phyloP scores from a whole-genome alignment of 768 basidiomycete genomes.

The Wakefieldia striispora region DNA sequence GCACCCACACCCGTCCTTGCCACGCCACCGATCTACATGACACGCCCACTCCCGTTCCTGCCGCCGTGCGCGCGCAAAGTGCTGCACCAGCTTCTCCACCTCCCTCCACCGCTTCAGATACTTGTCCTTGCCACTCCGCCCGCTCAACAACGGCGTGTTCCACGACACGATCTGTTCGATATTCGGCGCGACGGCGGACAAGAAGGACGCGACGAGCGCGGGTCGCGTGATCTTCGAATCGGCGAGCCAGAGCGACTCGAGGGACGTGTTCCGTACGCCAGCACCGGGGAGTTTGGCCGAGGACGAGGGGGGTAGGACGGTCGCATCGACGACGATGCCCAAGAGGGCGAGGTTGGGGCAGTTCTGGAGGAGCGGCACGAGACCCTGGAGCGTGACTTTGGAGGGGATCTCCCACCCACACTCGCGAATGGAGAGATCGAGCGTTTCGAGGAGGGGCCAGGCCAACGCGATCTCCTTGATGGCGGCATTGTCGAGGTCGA shows the following conservation, averaged over 20 bases:
- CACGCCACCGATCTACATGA: not conserved
- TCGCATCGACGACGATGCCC: constrained; percentile 30
- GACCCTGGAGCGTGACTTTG: constrained; percentile 24
- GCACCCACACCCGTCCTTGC: not conserved
- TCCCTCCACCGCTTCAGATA: constrained; percentile 25
- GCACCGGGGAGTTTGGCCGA: constrained; percentile 11
- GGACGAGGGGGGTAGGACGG: constrained; percentile 8
- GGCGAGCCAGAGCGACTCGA: constrained; percentile 30
- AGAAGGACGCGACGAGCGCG: constrained; percentile 24
- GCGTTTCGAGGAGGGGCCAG: constrained; percentile 27
- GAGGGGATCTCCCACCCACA: constrained; percentile 31
- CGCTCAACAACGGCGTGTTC: constrained; percentile 30
- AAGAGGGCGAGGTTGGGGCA: constrained; percentile 26
- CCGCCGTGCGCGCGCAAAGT: constrained; percentile 18
- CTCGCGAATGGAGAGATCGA: constrained; percentile 29
- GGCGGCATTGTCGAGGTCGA: constrained; percentile 21
- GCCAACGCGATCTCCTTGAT: constrained; percentile 25
- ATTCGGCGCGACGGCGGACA: constrained; percentile 31
- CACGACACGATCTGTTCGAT: constrained; percentile 29
- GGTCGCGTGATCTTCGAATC: constrained; percentile 28
- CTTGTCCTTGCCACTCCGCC: constrained; percentile 22
- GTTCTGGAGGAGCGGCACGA: constrained; percentile 19
- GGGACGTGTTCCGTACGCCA: constrained; percentile 22
- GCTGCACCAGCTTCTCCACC: constrained; percentile 19
- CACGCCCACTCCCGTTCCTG: constrained; percentile 23